Evolutionary conservation across 257 asterid species (phyloP), one percentile per base, ranked within the genome.

Genomic region (Ocimum tenuiflorum): DNA sequence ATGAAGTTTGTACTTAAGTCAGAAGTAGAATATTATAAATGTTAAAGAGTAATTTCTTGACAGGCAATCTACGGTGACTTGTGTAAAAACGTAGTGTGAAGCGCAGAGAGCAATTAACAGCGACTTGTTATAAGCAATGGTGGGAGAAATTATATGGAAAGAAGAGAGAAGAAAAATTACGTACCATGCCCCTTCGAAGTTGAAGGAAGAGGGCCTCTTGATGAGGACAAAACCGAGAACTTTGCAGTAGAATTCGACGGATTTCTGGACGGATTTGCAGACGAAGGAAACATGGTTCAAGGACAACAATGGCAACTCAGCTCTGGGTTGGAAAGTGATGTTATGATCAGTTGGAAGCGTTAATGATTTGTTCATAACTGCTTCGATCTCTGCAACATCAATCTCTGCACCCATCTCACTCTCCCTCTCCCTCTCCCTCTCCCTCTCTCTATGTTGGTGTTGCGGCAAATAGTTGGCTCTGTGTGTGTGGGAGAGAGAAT

Each of bases 141-240:
- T 27, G 4, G 31, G 31, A 4, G 45, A 39, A 39, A 39, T 10
- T 3, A 39, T 0, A 9, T 39, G 4, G 0, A 3, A 1, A 13
- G 7, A 4, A 13, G 6, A n/a, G 7, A 1, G 10, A 3, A n/a
- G 1, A 2, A 43, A 13, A n/a, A 0, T 24, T 6, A 55, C 78
- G 13, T 81, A 89, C 96, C 95, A 89, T 69, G 96, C 95, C 47
- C 96, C 96, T 74, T 87, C 88, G 42, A 89, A 89, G 73, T 87
- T 85, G 51, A 89, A 83, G 38, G 96, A 89, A 63, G 95, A 88
- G 0, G 96, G 96, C 50, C 96, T 74, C 45, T 85, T 83, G 72
- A 89, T 83, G 76, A 83, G 87, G 53, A 87, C 85, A 7, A 89
- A 89, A 0, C 96, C 95, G 15, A 89, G 84, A 49, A 89, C 88